A percentile compares a stretch with the other conserved stretches of the same genome.
Conservation (phyloP, 2,329 filamentous ascomycete genomes). For the Trichoderma koningii region DNA sequence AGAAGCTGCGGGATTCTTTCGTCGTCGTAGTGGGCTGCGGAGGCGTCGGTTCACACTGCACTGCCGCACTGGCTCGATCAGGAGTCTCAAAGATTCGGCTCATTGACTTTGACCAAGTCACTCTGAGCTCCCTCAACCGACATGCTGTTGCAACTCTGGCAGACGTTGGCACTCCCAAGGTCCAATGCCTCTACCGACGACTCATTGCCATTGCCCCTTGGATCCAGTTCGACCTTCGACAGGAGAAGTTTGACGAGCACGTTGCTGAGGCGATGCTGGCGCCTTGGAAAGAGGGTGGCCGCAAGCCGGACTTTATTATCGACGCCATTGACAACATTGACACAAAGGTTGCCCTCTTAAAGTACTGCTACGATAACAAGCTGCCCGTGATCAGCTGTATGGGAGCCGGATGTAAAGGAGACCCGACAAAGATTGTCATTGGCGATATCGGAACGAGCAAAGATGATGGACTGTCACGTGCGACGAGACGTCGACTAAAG, state of each 20-base stretch:
- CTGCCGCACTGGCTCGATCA: slow-evolving; percentile 81
- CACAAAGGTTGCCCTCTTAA: slow-evolving; percentile 86
- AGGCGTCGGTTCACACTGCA: slow-evolving; percentile 91
- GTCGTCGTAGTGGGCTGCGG: slow-evolving; percentile 91
- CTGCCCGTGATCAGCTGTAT: slow-evolving; percentile 90
- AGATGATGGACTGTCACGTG: slow-evolving; percentile 84
- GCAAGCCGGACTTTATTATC: slow-evolving; percentile 81
- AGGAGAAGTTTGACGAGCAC: slow-evolving; percentile 75
- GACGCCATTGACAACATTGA: slow-evolving; percentile 99
- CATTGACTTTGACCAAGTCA: slow-evolving; percentile 97
- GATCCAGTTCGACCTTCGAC: slow-evolving; percentile 83
- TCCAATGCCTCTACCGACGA: slow-evolving; percentile 76
- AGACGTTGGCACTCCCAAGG: slow-evolving; percentile 91
- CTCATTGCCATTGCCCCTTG: slow-evolving; percentile 88
- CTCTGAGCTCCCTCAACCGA: slow-evolving; percentile 89
- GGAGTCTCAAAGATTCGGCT: slow-evolving; percentile 86
- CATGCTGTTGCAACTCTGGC: slow-evolving; percentile 92
- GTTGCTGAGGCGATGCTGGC: slow-evolving; percentile 68
- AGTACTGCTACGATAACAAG: slow-evolving; percentile 78
- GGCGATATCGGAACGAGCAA: slow-evolving; percentile 87
- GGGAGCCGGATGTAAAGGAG: slow-evolving; percentile 94
- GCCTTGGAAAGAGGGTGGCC: slow-evolving; percentile 61
- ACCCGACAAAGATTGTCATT: slow-evolving; percentile 79
- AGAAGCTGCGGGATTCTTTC: slow-evolving; percentile 77
- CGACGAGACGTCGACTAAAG: slow-evolving; percentile 78